phyloP scores from a whole-genome alignment of 148 eudicot species.

The Nyssa sinensis region DNA sequence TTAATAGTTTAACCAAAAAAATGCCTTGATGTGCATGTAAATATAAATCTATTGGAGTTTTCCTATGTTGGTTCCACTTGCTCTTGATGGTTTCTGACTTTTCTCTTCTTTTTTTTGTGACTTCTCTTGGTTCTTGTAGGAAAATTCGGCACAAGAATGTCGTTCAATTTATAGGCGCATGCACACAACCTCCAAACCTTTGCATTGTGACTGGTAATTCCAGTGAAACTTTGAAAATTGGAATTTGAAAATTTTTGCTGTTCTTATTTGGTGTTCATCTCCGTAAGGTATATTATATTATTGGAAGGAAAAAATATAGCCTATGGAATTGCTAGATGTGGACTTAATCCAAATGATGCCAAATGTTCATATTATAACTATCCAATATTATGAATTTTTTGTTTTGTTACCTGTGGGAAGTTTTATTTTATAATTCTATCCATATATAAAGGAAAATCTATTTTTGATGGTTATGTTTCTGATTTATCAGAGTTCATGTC shows the following conservation, averaged over 20 bases:
- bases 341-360: not conserved
- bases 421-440: not conserved
- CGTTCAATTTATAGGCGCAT: conserved; percentile 66
- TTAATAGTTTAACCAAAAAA: not conserved
- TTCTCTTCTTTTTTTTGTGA: not conserved
- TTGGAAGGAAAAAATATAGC: not conserved
- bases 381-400: not conserved
- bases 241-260: not conserved
- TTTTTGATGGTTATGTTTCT: conserved; percentile 20
- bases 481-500: conserved; percentile 54
- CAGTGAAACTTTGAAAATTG: not conserved
- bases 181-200: conserved; percentile 47
- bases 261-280: not conserved
- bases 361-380: too few relatives aligned
- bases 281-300: not conserved
- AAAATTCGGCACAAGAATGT: conserved; percentile 63
- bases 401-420: not conserved
- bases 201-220: conserved; percentile 58
- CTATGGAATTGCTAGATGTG: not conserved
- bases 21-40: not conserved
- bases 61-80: conserved; percentile 3
- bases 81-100: conserved; percentile 6
- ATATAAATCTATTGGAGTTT: not conserved
- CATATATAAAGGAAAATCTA: not conserved
- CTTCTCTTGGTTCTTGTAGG: conserved; percentile 40